Base-by-base conservation (phyloP, 148 eudicot species). In the Vaccinium myrtillus region DNA sequence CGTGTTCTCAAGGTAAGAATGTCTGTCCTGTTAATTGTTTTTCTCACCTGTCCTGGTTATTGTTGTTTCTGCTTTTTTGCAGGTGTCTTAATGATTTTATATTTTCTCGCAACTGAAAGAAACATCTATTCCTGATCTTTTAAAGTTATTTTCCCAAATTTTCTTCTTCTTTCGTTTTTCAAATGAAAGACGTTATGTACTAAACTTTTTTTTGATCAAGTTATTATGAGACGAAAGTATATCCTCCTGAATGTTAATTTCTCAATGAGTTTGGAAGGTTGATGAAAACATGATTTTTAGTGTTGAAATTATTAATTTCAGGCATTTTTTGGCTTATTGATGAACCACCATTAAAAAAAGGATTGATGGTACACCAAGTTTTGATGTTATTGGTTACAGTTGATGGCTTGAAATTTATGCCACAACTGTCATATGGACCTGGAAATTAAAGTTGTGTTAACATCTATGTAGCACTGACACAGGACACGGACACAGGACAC, bases 1-100 rank as follows among this genome's bases (percentile, higher is more conserved):
- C 87, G 86, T 67, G 93, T 94, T 83, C 86, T 93, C 39, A 97
- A 94, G 95, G 98, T 87, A 75, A 77, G 82, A 51, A 21, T 71
- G 14, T 77, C 71, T 18, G 39, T 36, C 58, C 39, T 8, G 48
- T 14, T 36, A 2, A 36, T 36, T 36, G 39, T 36, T 36, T 36
- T 36, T 36, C 39, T 36, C 39, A 36, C 39, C 3, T 36, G 39
- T 36, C 39, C 39, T 36, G 39, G 39, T 78, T 50, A 14, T 43
- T 43, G 10, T 23, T 75, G 16, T 13, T 67, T 78, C 54, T 79
- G 25, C 16, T 69, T 84, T 54, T 55, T 16, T 12, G 51, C 30
- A 46, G 25, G 3, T 3, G 6, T 49, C 51, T 77, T 46, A 4
- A 69, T 69, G 39, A 69, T 69, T 69, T 27, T 10, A 25, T 27